Evolutionary conservation across 208 protist species (phyloP).

Genomic region (Phytomonas sp.): DNA sequence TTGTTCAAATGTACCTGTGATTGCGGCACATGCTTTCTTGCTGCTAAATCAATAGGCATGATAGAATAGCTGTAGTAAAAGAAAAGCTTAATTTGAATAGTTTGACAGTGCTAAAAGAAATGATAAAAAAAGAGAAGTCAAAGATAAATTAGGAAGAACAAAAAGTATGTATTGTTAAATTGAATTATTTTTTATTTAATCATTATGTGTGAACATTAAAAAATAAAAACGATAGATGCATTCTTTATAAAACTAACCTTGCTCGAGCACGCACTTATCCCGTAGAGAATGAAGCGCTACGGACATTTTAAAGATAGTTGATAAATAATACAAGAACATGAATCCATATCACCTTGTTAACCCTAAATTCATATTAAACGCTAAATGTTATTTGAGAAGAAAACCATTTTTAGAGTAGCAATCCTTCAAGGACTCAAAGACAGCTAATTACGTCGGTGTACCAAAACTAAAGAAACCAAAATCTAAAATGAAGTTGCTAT

Average conservation of each 20-base stretch:
- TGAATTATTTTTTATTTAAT: neutral
- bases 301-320: neutral
- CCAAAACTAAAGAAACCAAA: neutral
- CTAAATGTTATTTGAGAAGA: neutral
- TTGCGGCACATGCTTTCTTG: neutral
- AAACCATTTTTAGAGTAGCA: neutral
- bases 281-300: neutral
- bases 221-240: slow-evolving; percentile 1
- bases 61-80: neutral
- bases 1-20: neutral
- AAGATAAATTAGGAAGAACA: neutral
- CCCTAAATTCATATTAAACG: neutral
- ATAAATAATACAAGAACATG: neutral
- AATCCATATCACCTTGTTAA: neutral
- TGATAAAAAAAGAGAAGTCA: neutral
- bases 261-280: no score
- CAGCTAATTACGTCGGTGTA: neutral
- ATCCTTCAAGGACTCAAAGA: neutral
- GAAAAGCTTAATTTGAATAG: neutral
- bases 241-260: no score
- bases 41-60: slow-evolving; percentile 4
- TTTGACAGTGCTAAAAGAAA: neutral
- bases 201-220: slow-evolving; percentile 8
- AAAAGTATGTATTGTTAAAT: slow-evolving; percentile 8
- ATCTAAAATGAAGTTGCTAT: neutral